Evolutionary conservation across 345 rosid genomes (phyloP), one percentile per base, ranked within the genome.

Genomic region (Eutrema japonicum): DNA sequence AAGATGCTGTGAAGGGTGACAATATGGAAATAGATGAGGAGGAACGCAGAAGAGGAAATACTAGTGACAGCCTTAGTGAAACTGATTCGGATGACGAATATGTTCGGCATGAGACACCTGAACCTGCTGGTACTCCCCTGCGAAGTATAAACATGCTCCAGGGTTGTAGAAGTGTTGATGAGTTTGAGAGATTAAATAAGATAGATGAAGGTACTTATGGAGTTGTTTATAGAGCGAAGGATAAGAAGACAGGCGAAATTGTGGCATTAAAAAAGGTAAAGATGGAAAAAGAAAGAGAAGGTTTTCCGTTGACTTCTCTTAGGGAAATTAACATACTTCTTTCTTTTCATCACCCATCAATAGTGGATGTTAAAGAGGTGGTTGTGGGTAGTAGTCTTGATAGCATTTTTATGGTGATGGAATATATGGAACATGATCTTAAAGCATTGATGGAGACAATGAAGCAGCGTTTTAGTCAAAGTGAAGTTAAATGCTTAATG

Each of bases 201-300:
- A 95, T 95, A 81, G 97, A 92, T 82, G 99, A 95, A 82, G 99
- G 99, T 18, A 95, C 99, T 64, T 95, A 95, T 81, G 99, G 99
- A 49, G 98, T 95, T 78, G 99, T 95, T 68, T 95, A 86, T 76
- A 90, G 99, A 85, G 99, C 99, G 18, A 90, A 70, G 75, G 98
- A 95, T 73, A 95, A 89, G 73, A 95, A 89, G 78, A 85, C 97
- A 2, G 97, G 93, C 27, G 98, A 92, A 83, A 82, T 95, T 70
- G 99, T 95, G 76, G 99, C 99, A 5, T 80, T 95, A 88, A 95
- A 95, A 85, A 92, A 92, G 85, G 99, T 95, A 48, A 95, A 95
- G 85, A 95, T 95, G 99, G 99, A 95, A 81, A 92, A 92, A 83
- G 98, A 95, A 86, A 88, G 97, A 72, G 99, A 95, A 86, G 99